Conservation (phyloP, 345 rosid genomes). For the Rhizophora mangle region DNA sequence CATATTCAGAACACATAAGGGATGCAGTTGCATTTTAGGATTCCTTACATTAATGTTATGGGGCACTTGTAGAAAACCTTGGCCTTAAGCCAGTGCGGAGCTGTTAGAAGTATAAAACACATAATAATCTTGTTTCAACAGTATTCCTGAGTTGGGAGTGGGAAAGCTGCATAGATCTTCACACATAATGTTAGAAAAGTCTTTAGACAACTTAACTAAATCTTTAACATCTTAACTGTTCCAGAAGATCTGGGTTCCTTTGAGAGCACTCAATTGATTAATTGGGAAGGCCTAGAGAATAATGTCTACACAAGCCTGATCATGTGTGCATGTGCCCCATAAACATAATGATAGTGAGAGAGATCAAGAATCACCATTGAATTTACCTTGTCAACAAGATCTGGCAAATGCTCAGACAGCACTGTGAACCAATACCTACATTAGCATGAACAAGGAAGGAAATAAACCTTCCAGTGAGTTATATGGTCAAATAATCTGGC, state of each 20-base stretch:
- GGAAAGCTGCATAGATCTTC: not conserved
- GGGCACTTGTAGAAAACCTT: not conserved
- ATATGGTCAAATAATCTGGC: constrained; percentile 1
- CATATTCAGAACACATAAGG: not conserved
- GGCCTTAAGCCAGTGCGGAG: not conserved
- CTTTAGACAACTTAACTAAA: not conserved
- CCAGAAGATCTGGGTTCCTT: not conserved
- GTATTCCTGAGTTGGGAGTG: no score
- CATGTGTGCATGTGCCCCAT: no score
- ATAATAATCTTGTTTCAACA: no score
- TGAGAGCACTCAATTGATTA: not conserved
- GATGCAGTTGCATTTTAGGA: not conserved
- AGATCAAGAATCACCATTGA: constrained; percentile 5
- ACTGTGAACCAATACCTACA: constrained; percentile 95
- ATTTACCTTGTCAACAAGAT: constrained; percentile 90
- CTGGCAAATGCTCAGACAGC: constrained; percentile 88
- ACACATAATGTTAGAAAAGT: not conserved
- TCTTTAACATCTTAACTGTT: constrained; percentile 1
- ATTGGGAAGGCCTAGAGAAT: not conserved
- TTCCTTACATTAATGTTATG: not conserved
- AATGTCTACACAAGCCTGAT: not conserved
- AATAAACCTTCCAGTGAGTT: not conserved
- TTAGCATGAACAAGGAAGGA: constrained; percentile 16
- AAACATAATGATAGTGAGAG: not conserved
- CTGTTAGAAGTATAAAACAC: no score